Evolutionary conservation across 2,329 filamentous ascomycete genomes (phyloP), one percentile per base, ranked within the genome.

Genomic region (Aureobasidium lini): DNA sequence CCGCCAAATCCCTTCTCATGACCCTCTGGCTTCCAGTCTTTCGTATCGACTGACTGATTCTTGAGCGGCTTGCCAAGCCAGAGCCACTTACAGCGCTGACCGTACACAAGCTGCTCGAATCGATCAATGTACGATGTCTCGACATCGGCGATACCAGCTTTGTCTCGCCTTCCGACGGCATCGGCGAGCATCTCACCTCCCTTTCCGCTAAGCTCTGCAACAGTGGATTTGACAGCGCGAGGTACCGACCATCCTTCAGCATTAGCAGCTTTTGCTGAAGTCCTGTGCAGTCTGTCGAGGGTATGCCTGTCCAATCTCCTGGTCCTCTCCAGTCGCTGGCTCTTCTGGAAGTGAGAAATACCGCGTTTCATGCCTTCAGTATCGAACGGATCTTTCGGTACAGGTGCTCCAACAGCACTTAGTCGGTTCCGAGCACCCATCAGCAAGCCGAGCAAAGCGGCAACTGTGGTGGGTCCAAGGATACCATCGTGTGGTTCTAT

Each of bases 181-280:
- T 90, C 92, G 79, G 95, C 90, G 48, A 96, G 87, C 75, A 96
- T 89, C 71, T 96, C 93, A 49, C 92, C 92, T 57, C 93, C 87
- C 71, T 96, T 96, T 13, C 94, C 93, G 65, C 90, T 90, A 40
- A 99, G 84, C 72, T 96, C 94, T 16, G 89, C 91, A 48, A 97
- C 89, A 0, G 93, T 96, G 3, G 90, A 95, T 71, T 97, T 97
- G 67, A 99, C 90, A 16, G 93, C 92, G 68, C 90, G 87, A 53
- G 91, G 89, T n/a, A 95, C 89, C 15, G 87, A 88, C 90, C 93
- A 96, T 2, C 88, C 88, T 69, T 96, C 91, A 36, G 90, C 88
- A 53, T 87, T 88, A 2, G 91, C 92, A 34, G 90, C 91, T 71
- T 96, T 97, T 40, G 90, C 89, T 11, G 93, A 96, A n/a, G 81